Evolutionary conservation across 2,329 filamentous ascomycete species (phyloP).

Genomic region (Pezicula radicicola): DNA sequence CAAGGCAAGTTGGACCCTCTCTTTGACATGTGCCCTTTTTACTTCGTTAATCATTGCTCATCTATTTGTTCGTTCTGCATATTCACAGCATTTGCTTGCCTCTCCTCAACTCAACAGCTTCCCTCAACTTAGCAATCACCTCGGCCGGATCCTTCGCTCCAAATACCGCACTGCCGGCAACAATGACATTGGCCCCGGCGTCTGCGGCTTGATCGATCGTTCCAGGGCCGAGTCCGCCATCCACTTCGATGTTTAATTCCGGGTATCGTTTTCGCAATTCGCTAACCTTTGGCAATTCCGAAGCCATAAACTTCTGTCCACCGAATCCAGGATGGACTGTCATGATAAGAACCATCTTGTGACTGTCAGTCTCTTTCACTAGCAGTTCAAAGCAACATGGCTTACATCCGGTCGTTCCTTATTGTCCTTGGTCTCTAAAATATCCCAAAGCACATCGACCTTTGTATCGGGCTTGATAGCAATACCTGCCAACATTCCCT

Average conservation of each 20-base stretch:
- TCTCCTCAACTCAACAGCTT: conserved; percentile 67
- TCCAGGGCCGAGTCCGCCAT: conserved; percentile 82
- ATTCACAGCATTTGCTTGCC: conserved; percentile 17
- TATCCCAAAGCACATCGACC: conserved; percentile 89
- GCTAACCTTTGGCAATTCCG: conserved; percentile 89
- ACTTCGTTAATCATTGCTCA: not conserved
- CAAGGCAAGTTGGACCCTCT: too few species aligned
- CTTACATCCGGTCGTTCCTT: conserved; percentile 86
- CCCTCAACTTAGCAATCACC: conserved; percentile 78
- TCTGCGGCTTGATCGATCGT: conserved; percentile 95
- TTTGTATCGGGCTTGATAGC: conserved; percentile 92
- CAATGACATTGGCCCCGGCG: conserved; percentile 96
- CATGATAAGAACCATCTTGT: conserved; percentile 96
- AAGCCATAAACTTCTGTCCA: conserved; percentile 97
- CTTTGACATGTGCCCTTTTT: too few species aligned
- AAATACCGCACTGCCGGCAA: conserved; percentile 94
- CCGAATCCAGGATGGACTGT: conserved; percentile 97
- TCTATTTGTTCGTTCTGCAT: not conserved
- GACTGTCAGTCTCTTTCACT: conserved; percentile 7
- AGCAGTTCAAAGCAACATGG: conserved; percentile 15
- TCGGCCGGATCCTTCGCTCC: conserved; percentile 84
- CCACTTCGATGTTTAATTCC: conserved; percentile 93
- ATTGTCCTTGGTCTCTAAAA: conserved; percentile 69
- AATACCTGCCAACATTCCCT: conserved; percentile 86
- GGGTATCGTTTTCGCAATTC: conserved; percentile 83